Conservation (phyloP, 371 early-diverging fungal genomes). For the Syncephalis plumigaleata region DNA sequence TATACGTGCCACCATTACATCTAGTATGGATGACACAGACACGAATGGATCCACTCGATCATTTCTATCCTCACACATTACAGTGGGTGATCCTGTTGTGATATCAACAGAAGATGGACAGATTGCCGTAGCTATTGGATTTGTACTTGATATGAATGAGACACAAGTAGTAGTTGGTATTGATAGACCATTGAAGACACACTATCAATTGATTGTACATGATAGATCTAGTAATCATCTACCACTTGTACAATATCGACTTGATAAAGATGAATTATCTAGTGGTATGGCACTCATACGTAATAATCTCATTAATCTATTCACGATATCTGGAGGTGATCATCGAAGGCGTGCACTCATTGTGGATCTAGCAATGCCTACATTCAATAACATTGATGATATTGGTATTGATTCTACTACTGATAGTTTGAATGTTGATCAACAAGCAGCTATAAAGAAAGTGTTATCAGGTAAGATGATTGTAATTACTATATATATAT, state of each 20-base stretch:
- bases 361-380: constrained; percentile 63
- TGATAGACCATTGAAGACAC: constrained; percentile 19
- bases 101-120: constrained; percentile 59
- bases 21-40: constrained; percentile 6
- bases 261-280: constrained; percentile 71
- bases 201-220: neutral
- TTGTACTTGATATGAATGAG: constrained; percentile 27
- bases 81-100: constrained; percentile 65
- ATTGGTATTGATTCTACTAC: neutral
- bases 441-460: constrained; percentile 31
- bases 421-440: constrained; percentile 41
- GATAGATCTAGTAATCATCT: no score
- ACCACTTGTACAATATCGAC: constrained; percentile 25
- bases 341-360: constrained; percentile 39
- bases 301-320: constrained; percentile 54
- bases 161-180: constrained; percentile 30
- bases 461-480: constrained; percentile 22
- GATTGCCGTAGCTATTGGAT: constrained; percentile 63
- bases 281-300: constrained; percentile 45
- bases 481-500: no score
- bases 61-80: constrained; percentile 28
- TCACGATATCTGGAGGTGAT: constrained; percentile 26
- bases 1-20: no score
- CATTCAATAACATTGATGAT: constrained; percentile 15
- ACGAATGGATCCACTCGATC: neutral